Conservation (phyloP, 257 asterid genomes). For the Solanum paucissectum region DNA sequence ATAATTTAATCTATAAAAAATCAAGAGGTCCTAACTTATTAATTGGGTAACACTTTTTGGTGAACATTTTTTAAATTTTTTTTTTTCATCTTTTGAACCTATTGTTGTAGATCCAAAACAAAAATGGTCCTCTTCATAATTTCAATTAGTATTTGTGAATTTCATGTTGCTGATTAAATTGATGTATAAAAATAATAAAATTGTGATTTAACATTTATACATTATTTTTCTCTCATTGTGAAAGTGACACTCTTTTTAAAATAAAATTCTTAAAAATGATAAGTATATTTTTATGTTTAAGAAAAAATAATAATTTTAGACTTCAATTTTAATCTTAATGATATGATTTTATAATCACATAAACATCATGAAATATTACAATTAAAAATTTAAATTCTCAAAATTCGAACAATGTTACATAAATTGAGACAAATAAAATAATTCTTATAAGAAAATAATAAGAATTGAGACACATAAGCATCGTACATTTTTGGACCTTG, state of each 20-base stretch:
- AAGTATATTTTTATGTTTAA: no score
- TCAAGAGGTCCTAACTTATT: not conserved
- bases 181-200: not conserved
- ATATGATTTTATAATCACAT: not conserved
- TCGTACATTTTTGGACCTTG: not conserved
- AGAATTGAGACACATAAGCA: not conserved
- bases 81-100: not conserved
- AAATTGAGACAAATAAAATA: not conserved
- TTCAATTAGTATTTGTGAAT: not conserved
- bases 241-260: not conserved
- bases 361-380: not conserved
- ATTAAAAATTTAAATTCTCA: fast-evolving
- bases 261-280: no score
- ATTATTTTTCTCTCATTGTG: not conserved
- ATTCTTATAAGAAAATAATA: not conserved
- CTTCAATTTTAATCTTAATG: not conserved
- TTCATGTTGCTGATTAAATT: not conserved
- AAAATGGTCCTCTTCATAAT: not conserved
- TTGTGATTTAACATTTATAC: not conserved
- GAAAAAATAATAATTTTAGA: no score
- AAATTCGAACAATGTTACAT: not conserved
- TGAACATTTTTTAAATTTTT: no score
- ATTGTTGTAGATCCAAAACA: not conserved
- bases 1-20: no score
- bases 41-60: not conserved